A percentile compares a stretch with the other conserved stretches of the same genome.
Conservation (phyloP, 176 grass and related monocot genomes). For the Eragrostis curvula region DNA sequence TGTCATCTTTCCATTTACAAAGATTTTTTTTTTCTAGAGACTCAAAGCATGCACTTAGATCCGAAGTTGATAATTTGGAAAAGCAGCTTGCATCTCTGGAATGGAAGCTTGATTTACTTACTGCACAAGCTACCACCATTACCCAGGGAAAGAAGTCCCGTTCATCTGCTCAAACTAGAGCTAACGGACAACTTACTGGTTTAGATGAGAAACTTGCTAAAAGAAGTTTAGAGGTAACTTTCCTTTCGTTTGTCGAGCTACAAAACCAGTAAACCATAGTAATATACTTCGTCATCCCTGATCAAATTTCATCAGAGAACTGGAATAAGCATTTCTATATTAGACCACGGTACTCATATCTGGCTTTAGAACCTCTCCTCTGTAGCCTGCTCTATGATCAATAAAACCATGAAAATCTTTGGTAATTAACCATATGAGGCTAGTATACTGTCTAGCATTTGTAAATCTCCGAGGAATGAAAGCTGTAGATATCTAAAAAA, state of each 20-base stretch:
- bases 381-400: conserved; percentile 18
- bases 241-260: conserved; percentile 22
- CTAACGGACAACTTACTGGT: conserved; percentile 41
- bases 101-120: conserved; percentile 78
- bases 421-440: neutral
- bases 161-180: conserved; percentile 51
- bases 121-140: conserved; percentile 76
- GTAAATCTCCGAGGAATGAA: conserved; percentile 1
- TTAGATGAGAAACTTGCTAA: conserved; percentile 51
- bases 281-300: neutral
- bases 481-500: conserved; percentile 26
- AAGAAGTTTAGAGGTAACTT: conserved; percentile 56
- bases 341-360: neutral
- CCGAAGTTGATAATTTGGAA: conserved; percentile 82
- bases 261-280: conserved; percentile 27
- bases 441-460: conserved; percentile 12
- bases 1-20: conserved; percentile 34
- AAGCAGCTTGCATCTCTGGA: conserved; percentile 81
- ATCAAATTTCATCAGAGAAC: conserved; percentile 19
- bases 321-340: conserved; percentile 16
- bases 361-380: neutral
- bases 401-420: neutral
- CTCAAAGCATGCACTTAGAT: conserved; percentile 81
- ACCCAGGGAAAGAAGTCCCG: conserved; percentile 75
- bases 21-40: conserved; percentile 54